These are phyloP conservation scores for Fusarium continuum DNA, from an alignment of 2,329 filamentous ascomycete species.

Conservation along the genomic window DNA sequence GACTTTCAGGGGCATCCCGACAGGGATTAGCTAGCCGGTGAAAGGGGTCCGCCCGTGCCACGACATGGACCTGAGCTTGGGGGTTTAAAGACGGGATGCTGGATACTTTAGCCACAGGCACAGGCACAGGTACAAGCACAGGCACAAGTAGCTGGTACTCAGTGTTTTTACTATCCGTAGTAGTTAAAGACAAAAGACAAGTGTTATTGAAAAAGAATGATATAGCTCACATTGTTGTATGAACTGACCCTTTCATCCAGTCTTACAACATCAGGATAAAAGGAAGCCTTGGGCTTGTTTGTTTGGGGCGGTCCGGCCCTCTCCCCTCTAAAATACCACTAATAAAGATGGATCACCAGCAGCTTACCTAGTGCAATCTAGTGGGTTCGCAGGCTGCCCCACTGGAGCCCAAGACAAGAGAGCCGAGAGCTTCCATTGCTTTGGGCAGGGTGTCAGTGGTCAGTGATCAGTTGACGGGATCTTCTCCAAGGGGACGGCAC, in stretches of 20 bases:
- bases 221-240: no score
- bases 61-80: conserved; percentile 5
- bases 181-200: neutral
- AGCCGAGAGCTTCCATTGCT: neutral
- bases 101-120: neutral
- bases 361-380: conserved; percentile 21
- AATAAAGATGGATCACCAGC: conserved; percentile 16
- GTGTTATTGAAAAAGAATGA: no score
- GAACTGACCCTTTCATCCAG: no score
- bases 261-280: no score
- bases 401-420: conserved; percentile 24
- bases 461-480: conserved; percentile 21
- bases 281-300: no score
- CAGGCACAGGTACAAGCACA: neutral
- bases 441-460: neutral
- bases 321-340: conserved; percentile 9
- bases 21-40: conserved; percentile 18
- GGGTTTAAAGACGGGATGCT: neutral
- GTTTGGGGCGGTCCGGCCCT: neutral
- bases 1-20: conserved; percentile 21
- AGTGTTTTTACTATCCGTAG: no score
- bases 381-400: conserved; percentile 20
- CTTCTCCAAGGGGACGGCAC: conserved; percentile 29
- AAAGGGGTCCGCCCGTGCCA: conserved; percentile 7
- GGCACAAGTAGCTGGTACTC: no score